Base-by-base conservation (phyloP, 2,329 filamentous ascomycete genomes). In the Gnomoniopsis sp. region DNA sequence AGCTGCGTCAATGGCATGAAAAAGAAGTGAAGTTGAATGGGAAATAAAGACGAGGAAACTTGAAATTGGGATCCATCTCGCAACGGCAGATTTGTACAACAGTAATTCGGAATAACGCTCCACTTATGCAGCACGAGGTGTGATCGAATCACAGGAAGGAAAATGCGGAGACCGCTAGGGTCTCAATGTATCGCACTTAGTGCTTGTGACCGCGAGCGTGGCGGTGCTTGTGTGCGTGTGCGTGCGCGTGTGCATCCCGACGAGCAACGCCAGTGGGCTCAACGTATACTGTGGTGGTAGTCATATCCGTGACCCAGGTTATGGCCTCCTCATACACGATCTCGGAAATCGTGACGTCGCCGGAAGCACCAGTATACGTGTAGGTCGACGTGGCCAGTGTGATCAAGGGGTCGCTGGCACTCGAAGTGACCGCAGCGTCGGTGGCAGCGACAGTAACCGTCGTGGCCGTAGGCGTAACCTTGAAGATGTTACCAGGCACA, bases 261-360 rank as follows among this genome's bases (percentile, higher is more conserved):
- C 61, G 68, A 33, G 66, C 66, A 12, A 62, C 61, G 2, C 66
- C 61, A 34, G 69, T 71, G 19, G 64, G 54, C n/a, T 71, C 69
- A 12, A 70, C 67, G 2, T 74, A 74, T n/a, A 76, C 70, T 0
- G 78, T 78, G 6, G 74, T 69, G 2, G 75, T 76, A 22, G 71
- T 69, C 23, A 75, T 73, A 15, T 73, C 71, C 0, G 80, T 84
- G 17, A 84, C 79, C 53, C 79, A 84, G 30, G 85, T 77, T 4
- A 78, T 66, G 49, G 81, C 76, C 71, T 86, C 77, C 54, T 82
- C 79, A 78, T 81, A 84, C 14, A 85, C 69, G 22, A 88, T 77
- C 72, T 86, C 79, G 62, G 76, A 77, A 14, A 88, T 80, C 7
- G 77, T 65, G 48, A 66, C 41, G 15, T 57, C 47, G 11, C 59